Conservation (phyloP, 2,329 filamentous ascomycete genomes). For the Aspergillus ibericus region DNA sequence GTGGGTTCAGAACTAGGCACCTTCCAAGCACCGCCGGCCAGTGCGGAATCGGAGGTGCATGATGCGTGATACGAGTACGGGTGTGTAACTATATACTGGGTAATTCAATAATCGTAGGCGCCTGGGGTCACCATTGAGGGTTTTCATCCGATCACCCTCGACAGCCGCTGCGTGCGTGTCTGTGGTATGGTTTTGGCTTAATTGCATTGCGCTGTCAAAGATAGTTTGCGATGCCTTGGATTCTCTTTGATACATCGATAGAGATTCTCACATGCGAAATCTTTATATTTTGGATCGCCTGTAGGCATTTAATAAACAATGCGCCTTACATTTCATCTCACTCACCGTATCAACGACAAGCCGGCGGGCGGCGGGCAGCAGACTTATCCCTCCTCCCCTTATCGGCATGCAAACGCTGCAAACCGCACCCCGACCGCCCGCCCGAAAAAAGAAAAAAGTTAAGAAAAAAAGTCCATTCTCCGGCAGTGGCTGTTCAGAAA, state of each 20-base stretch:
- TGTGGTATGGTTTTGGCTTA: slow-evolving; percentile 1
- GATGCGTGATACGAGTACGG: slow-evolving; percentile 13
- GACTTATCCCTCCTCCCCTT: not conserved
- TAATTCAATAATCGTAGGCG: slow-evolving; percentile 2
- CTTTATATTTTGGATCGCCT: not conserved
- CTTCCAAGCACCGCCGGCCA: slow-evolving; percentile 49
- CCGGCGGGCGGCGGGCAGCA: not conserved
- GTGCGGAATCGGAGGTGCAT: slow-evolving; percentile 19
- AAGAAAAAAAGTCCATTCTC: slow-evolving; percentile 11
- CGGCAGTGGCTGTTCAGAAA: slow-evolving; percentile 9
- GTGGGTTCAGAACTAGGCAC: slow-evolving; percentile 70
- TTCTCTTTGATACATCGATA: not conserved
- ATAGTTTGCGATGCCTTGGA: not conserved
- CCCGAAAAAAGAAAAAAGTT: slow-evolving; percentile 28
- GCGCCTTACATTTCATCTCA: not conserved
- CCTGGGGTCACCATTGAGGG: not conserved
- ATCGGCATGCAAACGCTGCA: slow-evolving; percentile 18
- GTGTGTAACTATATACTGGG: slow-evolving; percentile 5
- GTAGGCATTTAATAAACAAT: not conserved
- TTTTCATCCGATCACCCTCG: not conserved
- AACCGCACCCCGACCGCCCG: slow-evolving; percentile 16
- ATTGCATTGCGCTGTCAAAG: slow-evolving; percentile 1
- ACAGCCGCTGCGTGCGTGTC: not conserved
- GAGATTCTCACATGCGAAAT: not conserved
- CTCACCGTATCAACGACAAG: no score